Percentiles rank a stretch among this genome's conserved stretches.
Evolutionary conservation across 106 monocot genomes (phyloP).

Genomic region (Dioscorea zingiberensis): DNA sequence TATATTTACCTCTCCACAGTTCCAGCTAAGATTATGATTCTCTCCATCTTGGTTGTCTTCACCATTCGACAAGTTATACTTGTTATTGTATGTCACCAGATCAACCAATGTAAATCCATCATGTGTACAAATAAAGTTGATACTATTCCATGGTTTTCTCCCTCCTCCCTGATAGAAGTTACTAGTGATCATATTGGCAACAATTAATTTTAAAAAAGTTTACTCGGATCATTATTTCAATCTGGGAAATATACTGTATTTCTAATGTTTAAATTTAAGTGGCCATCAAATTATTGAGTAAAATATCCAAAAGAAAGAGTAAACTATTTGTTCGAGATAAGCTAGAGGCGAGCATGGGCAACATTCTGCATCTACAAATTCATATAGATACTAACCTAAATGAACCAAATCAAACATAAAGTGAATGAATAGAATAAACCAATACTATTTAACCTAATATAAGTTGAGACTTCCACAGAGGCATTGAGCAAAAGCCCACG

Average conservation of each 20-base stretch:
- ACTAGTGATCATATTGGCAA: background rate
- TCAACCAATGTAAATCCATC: slow-evolving; percentile 96
- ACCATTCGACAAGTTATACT: slow-evolving; percentile 74
- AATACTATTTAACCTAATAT: slow-evolving; percentile 57
- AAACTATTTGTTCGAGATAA: too few relatives aligned
- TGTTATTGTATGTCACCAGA: slow-evolving; percentile 87
- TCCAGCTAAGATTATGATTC: slow-evolving; percentile 97
- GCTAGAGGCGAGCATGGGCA: too few relatives aligned
- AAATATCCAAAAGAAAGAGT: too few relatives aligned
- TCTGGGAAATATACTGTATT: too few relatives aligned
- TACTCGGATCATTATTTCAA: too few relatives aligned
- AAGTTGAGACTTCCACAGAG: slow-evolving; percentile 84
- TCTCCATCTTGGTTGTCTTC: slow-evolving; percentile 93
- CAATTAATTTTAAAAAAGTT: too few relatives aligned
- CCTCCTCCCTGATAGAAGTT: slow-evolving; percentile 59
- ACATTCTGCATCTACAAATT: too few relatives aligned
- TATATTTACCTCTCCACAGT: slow-evolving; percentile 75
- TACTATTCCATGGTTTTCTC: slow-evolving; percentile 85
- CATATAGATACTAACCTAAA: too few relatives aligned
- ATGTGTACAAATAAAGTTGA: slow-evolving; percentile 91
- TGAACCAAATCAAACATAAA: too few relatives aligned
- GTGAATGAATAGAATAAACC: too few relatives aligned
- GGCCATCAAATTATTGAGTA: too few relatives aligned
- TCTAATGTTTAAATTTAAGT: too few relatives aligned
- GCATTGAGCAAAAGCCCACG: slow-evolving; percentile 85